Conservation (phyloP, 164 flowering plant species). For the Sextonia rubra region DNA sequence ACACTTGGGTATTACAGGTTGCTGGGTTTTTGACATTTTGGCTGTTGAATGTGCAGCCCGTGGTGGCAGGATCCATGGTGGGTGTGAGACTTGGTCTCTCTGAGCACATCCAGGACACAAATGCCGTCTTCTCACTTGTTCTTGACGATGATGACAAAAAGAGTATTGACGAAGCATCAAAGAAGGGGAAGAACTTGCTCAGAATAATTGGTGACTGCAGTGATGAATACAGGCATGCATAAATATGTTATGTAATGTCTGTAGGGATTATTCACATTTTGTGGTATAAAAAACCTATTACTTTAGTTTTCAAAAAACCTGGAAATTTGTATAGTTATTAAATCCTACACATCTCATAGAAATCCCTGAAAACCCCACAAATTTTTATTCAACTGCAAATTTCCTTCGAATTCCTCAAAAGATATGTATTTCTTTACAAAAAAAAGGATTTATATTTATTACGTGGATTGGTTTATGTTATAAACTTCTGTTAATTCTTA, state of each 20-base stretch:
- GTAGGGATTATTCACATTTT: background rate
- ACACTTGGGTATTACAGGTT: too few relatives aligned
- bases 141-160: conserved; percentile 76
- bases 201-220: conserved; percentile 93
- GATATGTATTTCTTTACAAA: too few relatives aligned
- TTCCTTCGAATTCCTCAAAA: too few relatives aligned
- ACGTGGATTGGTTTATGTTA: too few relatives aligned
- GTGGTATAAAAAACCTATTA: too few relatives aligned
- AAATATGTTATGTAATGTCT: background rate
- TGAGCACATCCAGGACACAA: conserved; percentile 70
- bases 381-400: too few relatives aligned
- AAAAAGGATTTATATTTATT: too few relatives aligned
- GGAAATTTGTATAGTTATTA: background rate
- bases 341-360: background rate
- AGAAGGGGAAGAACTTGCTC: conserved; percentile 69
- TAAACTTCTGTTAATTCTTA: too few relatives aligned
- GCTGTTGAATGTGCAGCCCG: too few relatives aligned
- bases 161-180: conserved; percentile 58
- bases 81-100: conserved; percentile 93
- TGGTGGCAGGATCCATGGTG: conserved; percentile 92
- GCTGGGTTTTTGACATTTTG: too few relatives aligned
- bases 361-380: background rate
- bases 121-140: conserved; percentile 65
- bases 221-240: conserved; percentile 82
- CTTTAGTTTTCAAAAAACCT: background rate